Evolutionary conservation across 495 filamentous ascomycete species (phyloP), one percentile per base, ranked within the genome.

Genomic region (Eremomyces bilateralis): DNA sequence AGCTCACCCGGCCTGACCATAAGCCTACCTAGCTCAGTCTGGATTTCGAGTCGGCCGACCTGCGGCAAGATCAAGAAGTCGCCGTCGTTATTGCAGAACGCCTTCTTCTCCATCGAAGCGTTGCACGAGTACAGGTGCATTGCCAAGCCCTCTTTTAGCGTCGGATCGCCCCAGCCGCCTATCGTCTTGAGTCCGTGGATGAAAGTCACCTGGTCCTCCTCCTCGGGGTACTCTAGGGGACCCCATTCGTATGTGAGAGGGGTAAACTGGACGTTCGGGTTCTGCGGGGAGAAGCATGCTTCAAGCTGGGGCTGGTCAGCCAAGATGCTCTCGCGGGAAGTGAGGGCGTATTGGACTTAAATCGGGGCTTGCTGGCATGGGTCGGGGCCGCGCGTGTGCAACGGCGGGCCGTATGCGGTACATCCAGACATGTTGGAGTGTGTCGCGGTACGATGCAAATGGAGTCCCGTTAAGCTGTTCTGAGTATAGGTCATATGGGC

Each of bases 191-290:
- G 46, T n/a, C 61, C 59, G 4, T 50, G 48, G 27, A 61, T 38
- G 28, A 63, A 62, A 40, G 61, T 58, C 12, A 59, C 47, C 4
- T 57, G 43, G 12, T 40, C 30, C 6, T 8, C 54, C 15, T 38
- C 40, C 4, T 33, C 39, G 8, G 60, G 57, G 38, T 62, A 60
- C 15, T 62, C 57, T 22, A 62, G 56, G 3, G 61, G 61, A 21
- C 57, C 52, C 61, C 61, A 64, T 24, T 59, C 61, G 2, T 61
- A 51, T 39, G 61, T 59, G 0, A 59, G 62, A 20, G 60, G 60
- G 4, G 78, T 73, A 46, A 79, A 64, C 40, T 74, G 69, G 16
- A 78, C 61, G 38, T 60, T 63, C 4, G 58, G 57, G 40, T 62
- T 60, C 16, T 62, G 36, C 0, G 59, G 59, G 1, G 62, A 42